These are phyloP conservation scores for Perkinsus olseni DNA, from an alignment of 169 alveolate genomes.

Conservation along the genomic window DNA sequence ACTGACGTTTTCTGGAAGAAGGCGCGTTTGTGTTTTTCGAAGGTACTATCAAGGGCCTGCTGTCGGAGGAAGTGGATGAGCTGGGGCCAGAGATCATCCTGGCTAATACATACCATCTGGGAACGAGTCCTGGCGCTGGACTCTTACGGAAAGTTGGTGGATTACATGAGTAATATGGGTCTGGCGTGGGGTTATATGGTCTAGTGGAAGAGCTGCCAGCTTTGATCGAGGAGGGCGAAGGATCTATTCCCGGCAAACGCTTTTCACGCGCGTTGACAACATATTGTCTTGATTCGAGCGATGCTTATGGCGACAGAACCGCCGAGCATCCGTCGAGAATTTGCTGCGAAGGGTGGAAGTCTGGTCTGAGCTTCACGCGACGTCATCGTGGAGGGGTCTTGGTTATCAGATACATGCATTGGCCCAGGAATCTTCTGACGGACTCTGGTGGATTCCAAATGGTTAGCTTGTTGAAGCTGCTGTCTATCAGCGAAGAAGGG, in stretches of 20 bases:
- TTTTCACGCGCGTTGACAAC: not conserved
- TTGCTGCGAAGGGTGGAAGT: no score
- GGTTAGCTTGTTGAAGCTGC: slow-evolving; percentile 79
- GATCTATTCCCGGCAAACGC: not conserved
- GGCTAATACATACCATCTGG: slow-evolving; percentile 94
- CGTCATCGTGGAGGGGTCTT: no score
- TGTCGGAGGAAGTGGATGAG: slow-evolving; percentile 53
- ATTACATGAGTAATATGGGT: slow-evolving; percentile 50
- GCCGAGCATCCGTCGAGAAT: no score
- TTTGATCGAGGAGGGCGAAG: not conserved
- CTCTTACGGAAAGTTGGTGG: slow-evolving; percentile 80
- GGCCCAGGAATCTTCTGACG: slow-evolving; percentile 86
- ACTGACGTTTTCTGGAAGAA: no score
- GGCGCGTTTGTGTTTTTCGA: not conserved
- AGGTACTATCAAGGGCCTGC: slow-evolving; percentile 71
- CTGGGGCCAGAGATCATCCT: slow-evolving; percentile 74
- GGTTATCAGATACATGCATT: slow-evolving; percentile 61
- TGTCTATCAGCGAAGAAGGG: slow-evolving; percentile 86
- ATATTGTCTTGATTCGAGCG: no score
- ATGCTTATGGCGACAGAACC: not conserved
- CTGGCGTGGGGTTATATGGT: no score
- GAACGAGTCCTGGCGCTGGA: slow-evolving; percentile 87
- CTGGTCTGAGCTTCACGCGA: no score
- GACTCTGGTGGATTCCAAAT: slow-evolving; percentile 95
- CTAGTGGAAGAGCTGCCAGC: not conserved